Evolutionary conservation across 2,329 filamentous ascomycete genomes (phyloP).

Genomic region (Fusarium verticillioides): DNA sequence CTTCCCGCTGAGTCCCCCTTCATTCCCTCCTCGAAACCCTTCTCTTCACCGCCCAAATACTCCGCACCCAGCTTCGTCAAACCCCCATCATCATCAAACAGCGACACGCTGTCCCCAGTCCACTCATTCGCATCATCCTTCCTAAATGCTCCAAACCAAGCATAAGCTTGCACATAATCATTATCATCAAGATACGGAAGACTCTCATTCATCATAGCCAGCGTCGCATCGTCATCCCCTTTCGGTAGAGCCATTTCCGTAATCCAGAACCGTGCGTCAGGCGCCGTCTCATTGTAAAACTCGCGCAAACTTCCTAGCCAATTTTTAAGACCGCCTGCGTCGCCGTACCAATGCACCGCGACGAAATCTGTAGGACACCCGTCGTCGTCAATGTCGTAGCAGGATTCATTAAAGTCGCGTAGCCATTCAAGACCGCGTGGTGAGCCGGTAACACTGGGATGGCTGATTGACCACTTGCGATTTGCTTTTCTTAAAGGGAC

Average conservation of each 20-base stretch:
- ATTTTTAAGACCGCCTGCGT: conserved; percentile 48
- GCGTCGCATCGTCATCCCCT: conserved; percentile 47
- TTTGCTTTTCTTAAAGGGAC: conserved; percentile 47
- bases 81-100: conserved; percentile 52
- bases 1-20: conserved; percentile 26
- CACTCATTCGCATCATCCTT: conserved; percentile 52
- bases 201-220: conserved; percentile 55
- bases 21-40: conserved; percentile 51
- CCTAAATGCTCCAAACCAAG: conserved; percentile 56
- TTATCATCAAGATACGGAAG: conserved; percentile 49
- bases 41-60: conserved; percentile 53
- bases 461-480: conserved; percentile 53
- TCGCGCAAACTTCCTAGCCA: conserved; percentile 51
- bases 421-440: conserved; percentile 53
- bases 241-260: conserved; percentile 55
- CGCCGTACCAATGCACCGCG: conserved; percentile 56
- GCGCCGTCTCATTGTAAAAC: conserved; percentile 49
- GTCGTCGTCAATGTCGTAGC: conserved; percentile 51
- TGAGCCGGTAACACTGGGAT: conserved; percentile 56
- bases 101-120: conserved; percentile 52
- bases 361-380: conserved; percentile 56
- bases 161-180: conserved; percentile 52
- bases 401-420: conserved; percentile 53
- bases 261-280: conserved; percentile 49
- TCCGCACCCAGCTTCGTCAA: conserved; percentile 53